Conservation (phyloP, 495 filamentous ascomycete species). For the Trichoderma virens region DNA sequence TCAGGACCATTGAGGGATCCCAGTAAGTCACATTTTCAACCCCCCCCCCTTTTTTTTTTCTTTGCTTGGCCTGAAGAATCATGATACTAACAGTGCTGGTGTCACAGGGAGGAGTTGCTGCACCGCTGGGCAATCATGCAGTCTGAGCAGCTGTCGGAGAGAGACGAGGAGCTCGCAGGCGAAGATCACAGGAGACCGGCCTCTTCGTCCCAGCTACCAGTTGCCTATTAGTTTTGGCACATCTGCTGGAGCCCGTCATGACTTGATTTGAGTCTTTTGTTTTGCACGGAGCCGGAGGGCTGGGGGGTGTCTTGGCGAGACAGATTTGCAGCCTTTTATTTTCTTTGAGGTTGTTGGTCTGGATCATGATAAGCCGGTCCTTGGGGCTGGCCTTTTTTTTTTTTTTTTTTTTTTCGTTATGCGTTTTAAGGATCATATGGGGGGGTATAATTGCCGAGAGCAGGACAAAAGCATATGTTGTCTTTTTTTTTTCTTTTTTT, state of each 20-base stretch:
- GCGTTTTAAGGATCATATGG: too few species aligned
- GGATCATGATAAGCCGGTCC: too few species aligned
- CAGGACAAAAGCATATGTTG: neutral
- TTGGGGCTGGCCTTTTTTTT: too few species aligned
- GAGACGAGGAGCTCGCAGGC: neutral
- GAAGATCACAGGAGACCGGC: neutral
- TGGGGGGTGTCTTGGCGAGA: too few species aligned
- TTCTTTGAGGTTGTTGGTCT: too few species aligned
- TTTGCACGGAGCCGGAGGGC: too few species aligned
- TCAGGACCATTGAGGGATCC: neutral
- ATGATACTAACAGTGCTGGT: neutral
- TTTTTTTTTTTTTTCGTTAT: too few species aligned
- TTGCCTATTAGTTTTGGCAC: neutral
- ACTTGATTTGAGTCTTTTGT: too few species aligned
- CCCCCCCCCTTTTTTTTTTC: neutral
- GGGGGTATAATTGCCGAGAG: too few species aligned
- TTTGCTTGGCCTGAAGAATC: neutral
- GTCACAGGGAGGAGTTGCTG: neutral
- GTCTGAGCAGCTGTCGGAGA: neutral
- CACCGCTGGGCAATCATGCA: neutral
- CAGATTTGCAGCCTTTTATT: too few species aligned
- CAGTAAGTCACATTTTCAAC: too few species aligned
- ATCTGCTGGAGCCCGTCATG: neutral
- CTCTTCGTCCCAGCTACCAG: neutral
- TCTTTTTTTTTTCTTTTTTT: neutral